Percentiles rank a stretch among this genome's conserved stretches.
Conservation (phyloP, 2,329 filamentous ascomycete genomes). For the Fusarium pininemorale region DNA sequence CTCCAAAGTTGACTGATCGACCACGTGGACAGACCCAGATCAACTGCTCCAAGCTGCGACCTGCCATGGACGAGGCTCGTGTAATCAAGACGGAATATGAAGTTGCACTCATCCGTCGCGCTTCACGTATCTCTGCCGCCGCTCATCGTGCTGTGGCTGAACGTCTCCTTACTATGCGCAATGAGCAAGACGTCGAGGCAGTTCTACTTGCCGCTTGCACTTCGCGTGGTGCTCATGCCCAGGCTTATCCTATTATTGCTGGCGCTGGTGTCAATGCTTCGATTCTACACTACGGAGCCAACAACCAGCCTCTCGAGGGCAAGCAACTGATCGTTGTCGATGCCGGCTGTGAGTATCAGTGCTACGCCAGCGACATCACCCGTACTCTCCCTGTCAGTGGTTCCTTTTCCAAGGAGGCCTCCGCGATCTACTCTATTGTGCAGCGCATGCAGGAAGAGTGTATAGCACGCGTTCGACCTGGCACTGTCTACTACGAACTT, state of each 20-base stretch:
- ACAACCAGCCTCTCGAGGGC: conserved; percentile 75
- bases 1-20: conserved; percentile 49
- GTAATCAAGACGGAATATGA: conserved; percentile 90
- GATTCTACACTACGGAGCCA: conserved; percentile 86
- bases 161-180: conserved; percentile 69
- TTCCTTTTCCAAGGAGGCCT: conserved; percentile 72
- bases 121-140: conserved; percentile 79
- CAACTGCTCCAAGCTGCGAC: conserved; percentile 64
- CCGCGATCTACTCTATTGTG: conserved; percentile 80
- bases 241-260: conserved; percentile 91
- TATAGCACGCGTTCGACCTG: conserved; percentile 74
- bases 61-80: conserved; percentile 81
- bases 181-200: conserved; percentile 86
- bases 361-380: conserved; percentile 91
- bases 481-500: conserved; percentile 74
- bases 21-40: conserved; percentile 51
- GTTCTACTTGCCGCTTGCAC: conserved; percentile 79
- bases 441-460: conserved; percentile 82
- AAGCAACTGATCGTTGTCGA: conserved; percentile 84
- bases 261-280: conserved; percentile 84
- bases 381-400: conserved; percentile 84
- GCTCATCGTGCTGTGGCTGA: conserved; percentile 80
- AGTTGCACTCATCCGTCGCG: conserved; percentile 80
- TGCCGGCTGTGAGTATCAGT: conserved; percentile 84
- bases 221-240: conserved; percentile 74